Conservation (phyloP, 2,329 filamentous ascomycete genomes). For the Fusarium sp. region DNA sequence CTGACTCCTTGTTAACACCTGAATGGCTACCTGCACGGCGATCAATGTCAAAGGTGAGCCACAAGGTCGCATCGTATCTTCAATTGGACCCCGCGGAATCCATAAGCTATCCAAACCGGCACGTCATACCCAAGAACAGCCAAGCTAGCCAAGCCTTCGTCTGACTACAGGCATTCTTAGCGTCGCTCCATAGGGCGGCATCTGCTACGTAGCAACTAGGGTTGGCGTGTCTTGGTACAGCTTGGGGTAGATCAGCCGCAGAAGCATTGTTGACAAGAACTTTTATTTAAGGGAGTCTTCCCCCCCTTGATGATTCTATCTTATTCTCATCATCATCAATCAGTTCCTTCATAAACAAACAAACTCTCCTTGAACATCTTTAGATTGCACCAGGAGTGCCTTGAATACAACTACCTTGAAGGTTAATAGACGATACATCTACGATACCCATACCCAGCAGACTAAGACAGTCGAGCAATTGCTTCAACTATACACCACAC, state of each 20-base stretch:
- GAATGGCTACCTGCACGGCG: slow-evolving; percentile 12
- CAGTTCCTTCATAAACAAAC: slow-evolving; percentile 15
- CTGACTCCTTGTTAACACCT: slow-evolving; percentile 3
- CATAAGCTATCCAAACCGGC: slow-evolving; percentile 19
- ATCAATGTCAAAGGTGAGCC: slow-evolving; percentile 8
- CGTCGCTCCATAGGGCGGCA: slow-evolving; percentile 27
- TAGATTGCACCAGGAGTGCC: slow-evolving; percentile 38
- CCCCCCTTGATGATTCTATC: slow-evolving; percentile 4
- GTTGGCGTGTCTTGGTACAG: slow-evolving; percentile 2
- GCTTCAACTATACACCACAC: background rate
- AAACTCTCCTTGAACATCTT: slow-evolving; percentile 37
- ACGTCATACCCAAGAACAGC: slow-evolving; percentile 32
- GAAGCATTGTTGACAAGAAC: background rate
- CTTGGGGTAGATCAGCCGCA: slow-evolving; percentile 18
- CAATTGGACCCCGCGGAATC: slow-evolving; percentile 20
- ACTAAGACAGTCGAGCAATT: background rate
- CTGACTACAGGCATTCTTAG: slow-evolving; percentile 31
- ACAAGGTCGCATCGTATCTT: slow-evolving; percentile 20
- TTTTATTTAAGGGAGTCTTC: slow-evolving; percentile 32
- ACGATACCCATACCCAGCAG: slow-evolving; percentile 11
- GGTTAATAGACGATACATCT: slow-evolving; percentile 30
- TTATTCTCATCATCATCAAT: slow-evolving; percentile 3
- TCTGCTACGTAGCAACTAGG: slow-evolving; percentile 28
- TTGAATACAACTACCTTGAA: slow-evolving; percentile 27
- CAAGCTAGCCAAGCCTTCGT: slow-evolving; percentile 29